A percentile compares a stretch with the other conserved stretches of the same genome.
Conservation (phyloP, 108 stramenopile genomes). For the Stephanodiscus minutulus region DNA sequence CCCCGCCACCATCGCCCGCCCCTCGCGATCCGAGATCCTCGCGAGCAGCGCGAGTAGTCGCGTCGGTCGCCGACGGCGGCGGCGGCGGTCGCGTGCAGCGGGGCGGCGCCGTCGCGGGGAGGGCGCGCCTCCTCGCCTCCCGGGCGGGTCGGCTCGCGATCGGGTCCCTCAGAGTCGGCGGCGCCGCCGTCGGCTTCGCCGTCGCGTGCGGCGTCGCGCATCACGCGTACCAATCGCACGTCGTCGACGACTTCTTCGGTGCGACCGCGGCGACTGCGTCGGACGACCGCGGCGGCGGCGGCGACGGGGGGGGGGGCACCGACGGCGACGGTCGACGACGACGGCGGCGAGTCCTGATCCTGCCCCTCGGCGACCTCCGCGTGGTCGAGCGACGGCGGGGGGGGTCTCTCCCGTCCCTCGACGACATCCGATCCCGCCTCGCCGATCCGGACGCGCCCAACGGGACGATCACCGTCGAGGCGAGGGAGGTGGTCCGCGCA, state of each 20-base stretch:
- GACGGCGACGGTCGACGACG: neutral
- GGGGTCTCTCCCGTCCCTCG: neutral
- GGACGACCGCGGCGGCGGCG: neutral
- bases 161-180: neutral
- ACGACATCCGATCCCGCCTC: neutral
- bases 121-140: no score
- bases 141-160: neutral
- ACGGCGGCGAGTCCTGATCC: slow-evolving; percentile 59
- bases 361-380: slow-evolving; percentile 70
- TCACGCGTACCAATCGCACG: neutral
- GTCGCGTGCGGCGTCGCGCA: neutral
- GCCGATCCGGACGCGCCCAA: slow-evolving; percentile 13
- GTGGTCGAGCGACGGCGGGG: slow-evolving; percentile 47
- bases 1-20: no score
- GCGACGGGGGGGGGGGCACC: no score
- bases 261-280: neutral
- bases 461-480: slow-evolving; percentile 29
- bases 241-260: slow-evolving; percentile 10
- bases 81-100: no score
- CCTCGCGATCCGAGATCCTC: no score
- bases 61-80: no score
- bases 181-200: neutral
- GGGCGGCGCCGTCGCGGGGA: neutral
- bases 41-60: no score
- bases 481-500: slow-evolving; percentile 58